These are phyloP conservation scores for Aspergillus uvarum DNA, from an alignment of 2,329 filamentous ascomycete species.

Conservation along the genomic window DNA sequence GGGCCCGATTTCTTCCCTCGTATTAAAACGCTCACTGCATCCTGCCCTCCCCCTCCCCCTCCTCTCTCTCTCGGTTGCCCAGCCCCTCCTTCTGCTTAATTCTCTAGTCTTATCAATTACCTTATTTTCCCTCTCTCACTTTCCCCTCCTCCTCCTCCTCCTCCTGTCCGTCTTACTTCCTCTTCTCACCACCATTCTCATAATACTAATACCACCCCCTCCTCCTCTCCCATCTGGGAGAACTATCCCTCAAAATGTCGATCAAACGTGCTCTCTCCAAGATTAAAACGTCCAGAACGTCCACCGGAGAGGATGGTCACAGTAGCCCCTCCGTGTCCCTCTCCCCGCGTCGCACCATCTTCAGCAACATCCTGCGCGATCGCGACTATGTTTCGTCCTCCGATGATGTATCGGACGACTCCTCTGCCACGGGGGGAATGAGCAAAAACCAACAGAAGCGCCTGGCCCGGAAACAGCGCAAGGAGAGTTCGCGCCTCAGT, in stretches of 20 bases:
- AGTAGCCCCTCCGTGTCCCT: slow-evolving; percentile 23
- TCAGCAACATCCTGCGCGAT: slow-evolving; percentile 43
- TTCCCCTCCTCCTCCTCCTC: neutral
- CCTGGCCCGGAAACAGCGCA: slow-evolving; percentile 41
- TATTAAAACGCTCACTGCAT: slow-evolving; percentile 1
- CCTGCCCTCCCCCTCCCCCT: neutral
- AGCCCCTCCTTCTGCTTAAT: neutral
- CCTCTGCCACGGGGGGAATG: slow-evolving; percentile 32
- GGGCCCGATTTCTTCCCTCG: neutral
- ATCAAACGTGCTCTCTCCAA: slow-evolving; percentile 47
- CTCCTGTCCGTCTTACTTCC: neutral
- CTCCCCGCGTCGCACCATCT: slow-evolving; percentile 41
- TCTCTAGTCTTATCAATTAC: neutral
- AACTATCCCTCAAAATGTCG: slow-evolving; percentile 44
- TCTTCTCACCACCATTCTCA: neutral
- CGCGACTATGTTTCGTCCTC: slow-evolving; percentile 44
- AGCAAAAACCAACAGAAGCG: slow-evolving; percentile 50
- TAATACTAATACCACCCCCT: neutral
- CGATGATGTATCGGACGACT: slow-evolving; percentile 44
- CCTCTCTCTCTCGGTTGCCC: neutral
- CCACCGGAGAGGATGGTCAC: slow-evolving; percentile 22
- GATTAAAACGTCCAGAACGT: slow-evolving; percentile 29
- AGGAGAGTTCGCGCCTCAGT: slow-evolving; percentile 42
- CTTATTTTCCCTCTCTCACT: neutral
- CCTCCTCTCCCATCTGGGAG: neutral